These are phyloP conservation scores for Stachybotrys echinatus DNA, from an alignment of 2,329 filamentous ascomycete genomes.

Conservation along the genomic window DNA sequence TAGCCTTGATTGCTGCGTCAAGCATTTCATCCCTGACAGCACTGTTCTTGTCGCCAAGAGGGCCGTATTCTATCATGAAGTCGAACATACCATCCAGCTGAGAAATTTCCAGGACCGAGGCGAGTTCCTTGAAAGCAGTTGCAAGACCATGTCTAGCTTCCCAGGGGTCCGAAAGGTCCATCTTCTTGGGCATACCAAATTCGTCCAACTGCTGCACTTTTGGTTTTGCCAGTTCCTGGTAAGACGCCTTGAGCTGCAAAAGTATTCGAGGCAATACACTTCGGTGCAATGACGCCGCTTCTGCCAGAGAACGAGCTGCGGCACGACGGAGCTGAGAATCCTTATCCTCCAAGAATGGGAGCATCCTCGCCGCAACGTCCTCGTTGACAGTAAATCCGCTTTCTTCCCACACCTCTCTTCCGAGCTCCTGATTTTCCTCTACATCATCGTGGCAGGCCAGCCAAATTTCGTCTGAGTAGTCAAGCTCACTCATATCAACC, in stretches of 20 bases:
- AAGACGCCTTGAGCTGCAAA: slow-evolving; percentile 61
- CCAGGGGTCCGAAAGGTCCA: slow-evolving; percentile 85
- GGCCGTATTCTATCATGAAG: slow-evolving; percentile 81
- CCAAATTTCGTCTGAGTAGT: slow-evolving; percentile 89
- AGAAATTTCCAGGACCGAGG: slow-evolving; percentile 60
- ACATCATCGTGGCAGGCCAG: slow-evolving; percentile 87
- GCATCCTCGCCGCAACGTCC: slow-evolving; percentile 59
- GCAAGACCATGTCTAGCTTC: slow-evolving; percentile 86
- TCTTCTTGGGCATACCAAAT: slow-evolving; percentile 90
- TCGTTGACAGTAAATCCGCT: slow-evolving; percentile 69
- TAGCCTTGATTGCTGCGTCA: slow-evolving; percentile 76
- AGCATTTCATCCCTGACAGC: slow-evolving; percentile 86
- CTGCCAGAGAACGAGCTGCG: slow-evolving; percentile 75
- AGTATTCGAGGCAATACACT: slow-evolving; percentile 58
- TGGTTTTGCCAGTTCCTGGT: slow-evolving; percentile 75
- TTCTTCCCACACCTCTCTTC: slow-evolving; percentile 90
- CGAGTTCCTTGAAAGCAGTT: slow-evolving; percentile 78
- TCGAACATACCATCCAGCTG: slow-evolving; percentile 73
- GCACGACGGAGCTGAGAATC: slow-evolving; percentile 80
- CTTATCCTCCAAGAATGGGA: slow-evolving; percentile 74
- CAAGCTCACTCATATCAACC: slow-evolving; percentile 82
- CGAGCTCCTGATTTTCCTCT: slow-evolving; percentile 79
- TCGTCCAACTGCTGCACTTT: slow-evolving; percentile 80
- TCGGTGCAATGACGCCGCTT: slow-evolving; percentile 59
- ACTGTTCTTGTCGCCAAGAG: slow-evolving; percentile 75